A percentile compares a stretch with the other conserved stretches of the same genome.
These are phyloP conservation scores for Penicillium lagena DNA, from an alignment of 495 filamentous ascomycete species.

Conservation along the genomic window DNA sequence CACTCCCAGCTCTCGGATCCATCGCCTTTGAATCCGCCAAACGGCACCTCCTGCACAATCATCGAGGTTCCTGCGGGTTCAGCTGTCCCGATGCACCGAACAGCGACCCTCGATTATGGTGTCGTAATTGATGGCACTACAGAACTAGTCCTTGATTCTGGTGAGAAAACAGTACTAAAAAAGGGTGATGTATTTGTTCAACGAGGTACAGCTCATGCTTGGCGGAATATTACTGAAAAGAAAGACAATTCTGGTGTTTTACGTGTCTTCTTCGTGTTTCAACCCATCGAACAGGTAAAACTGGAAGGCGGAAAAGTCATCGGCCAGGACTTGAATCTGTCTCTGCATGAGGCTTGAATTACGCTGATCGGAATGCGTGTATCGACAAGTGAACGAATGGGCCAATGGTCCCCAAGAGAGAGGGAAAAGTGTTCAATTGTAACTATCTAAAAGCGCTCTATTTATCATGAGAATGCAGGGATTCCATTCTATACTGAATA, in stretches of 20 bases:
- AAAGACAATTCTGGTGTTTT: slow-evolving; percentile 13
- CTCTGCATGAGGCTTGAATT: slow-evolving; percentile 10
- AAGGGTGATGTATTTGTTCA: slow-evolving; percentile 61
- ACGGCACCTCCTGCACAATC: slow-evolving; percentile 20
- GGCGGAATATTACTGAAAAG: slow-evolving; percentile 41
- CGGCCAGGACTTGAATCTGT: slow-evolving; percentile 14
- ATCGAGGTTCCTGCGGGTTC: slow-evolving; percentile 16
- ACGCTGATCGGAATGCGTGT: too few relatives aligned
- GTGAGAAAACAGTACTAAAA: slow-evolving; percentile 45
- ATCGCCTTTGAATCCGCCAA: slow-evolving; percentile 14
- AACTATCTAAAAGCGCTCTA: too few relatives aligned
- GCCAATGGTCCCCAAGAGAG: too few relatives aligned
- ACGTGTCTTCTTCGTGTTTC: slow-evolving; percentile 15
- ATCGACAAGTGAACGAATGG: too few relatives aligned
- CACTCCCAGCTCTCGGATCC: slow-evolving; percentile 13
- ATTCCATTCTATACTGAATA: too few relatives aligned
- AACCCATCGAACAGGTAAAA: slow-evolving; percentile 14
- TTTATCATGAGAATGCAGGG: too few relatives aligned
- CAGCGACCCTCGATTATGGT: slow-evolving; percentile 59
- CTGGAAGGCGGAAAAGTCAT: slow-evolving; percentile 11
- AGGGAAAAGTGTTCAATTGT: too few relatives aligned
- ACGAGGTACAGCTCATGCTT: slow-evolving; percentile 61
- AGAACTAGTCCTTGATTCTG: slow-evolving; percentile 58
- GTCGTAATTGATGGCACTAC: slow-evolving; percentile 59
- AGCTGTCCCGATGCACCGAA: slow-evolving; percentile 48